Base-by-base conservation (phyloP, 2,329 filamentous ascomycete genomes). In the Dothideomycetes sp. region DNA sequence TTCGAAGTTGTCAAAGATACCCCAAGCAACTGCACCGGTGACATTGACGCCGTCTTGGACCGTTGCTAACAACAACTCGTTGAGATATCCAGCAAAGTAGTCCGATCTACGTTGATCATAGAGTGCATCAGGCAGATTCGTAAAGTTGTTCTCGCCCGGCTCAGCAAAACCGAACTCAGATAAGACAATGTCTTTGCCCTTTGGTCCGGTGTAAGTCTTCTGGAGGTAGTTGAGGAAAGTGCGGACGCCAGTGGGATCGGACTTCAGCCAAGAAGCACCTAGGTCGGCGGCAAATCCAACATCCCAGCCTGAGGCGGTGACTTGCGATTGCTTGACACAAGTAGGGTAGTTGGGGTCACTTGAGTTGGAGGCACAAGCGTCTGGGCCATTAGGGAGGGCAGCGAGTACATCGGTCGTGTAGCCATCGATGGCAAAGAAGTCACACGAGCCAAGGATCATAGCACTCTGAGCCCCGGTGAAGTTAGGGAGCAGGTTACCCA, bases 371-470 rank as follows among this genome's bases (percentile, higher is more conserved):
- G 55, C 55, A 48, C 67, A 70, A 6, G 57, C 58, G 11, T 58
- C 36, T 16, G 19, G 57, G 22, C 15, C 56, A 35, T 65, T 51
- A 1, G 64, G 64, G 7, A 84, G 61, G 0, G 54, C 49, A 12
- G 68, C 62, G 17, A 84, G 71, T 9, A 75, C 52, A 13, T 69
- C 64, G 1, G 80, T 73, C 51, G 73, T 78, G 18, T 80, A 71
- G 10, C 75, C 70, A 27, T 80, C 75, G 43, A 59, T 54, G 20
- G 56, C 59, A 42, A 57, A 62, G 39, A 60, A 54, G 45, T 63
- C 59, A 13, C 47, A 47, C 5, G 55, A 52, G 9, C 54, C 55
- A 15, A 49, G 51, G 32, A 61, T 57, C n/a, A 50, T 22, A 11
- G 44, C 47, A 30, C 54, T 58, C 37, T 62, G 47, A 13, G 49